Percentiles rank a stretch among this genome's conserved stretches.
Conservation (phyloP, 2,329 filamentous ascomycete species). For the Colletotrichum neosansevieriae region DNA sequence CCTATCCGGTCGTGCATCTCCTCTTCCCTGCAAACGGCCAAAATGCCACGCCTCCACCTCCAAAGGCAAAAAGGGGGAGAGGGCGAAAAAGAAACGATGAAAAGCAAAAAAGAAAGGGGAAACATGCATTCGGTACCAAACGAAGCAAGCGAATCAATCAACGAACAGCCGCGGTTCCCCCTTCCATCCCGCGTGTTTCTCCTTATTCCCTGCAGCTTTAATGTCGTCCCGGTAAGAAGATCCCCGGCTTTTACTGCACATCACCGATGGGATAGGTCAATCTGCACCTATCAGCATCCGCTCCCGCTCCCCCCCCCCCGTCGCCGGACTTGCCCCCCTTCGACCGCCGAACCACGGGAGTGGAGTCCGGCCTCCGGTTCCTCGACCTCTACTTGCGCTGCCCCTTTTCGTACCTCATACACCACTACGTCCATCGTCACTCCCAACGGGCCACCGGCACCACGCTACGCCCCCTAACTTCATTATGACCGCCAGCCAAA, state of each 20-base stretch:
- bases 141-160: conserved; percentile 18
- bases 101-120: conserved; percentile 14
- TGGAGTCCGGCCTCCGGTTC: conserved; percentile 21
- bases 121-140: conserved; percentile 29
- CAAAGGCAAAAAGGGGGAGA: neutral
- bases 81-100: conserved; percentile 14
- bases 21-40: conserved; percentile 29
- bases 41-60: conserved; percentile 19
- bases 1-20: conserved; percentile 30
- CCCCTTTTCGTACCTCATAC: conserved; percentile 31
- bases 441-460: conserved; percentile 24
- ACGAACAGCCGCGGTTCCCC: conserved; percentile 11
- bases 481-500: conserved; percentile 34
- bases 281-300: conserved; percentile 34
- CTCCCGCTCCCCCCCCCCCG: conserved; percentile 7
- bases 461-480: conserved; percentile 16
- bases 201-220: conserved; percentile 24
- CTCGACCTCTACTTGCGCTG: conserved; percentile 22
- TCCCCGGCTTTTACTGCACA: neutral
- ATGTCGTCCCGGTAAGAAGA: conserved; percentile 30
- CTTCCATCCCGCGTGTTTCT: conserved; percentile 1
- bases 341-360: conserved; percentile 19
- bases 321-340: conserved; percentile 21
- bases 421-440: conserved; percentile 14
- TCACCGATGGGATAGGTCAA: conserved; percentile 22